Base-by-base conservation (phyloP, 1,284 basidiomycete species). In the Boletellus deceptivus region DNA sequence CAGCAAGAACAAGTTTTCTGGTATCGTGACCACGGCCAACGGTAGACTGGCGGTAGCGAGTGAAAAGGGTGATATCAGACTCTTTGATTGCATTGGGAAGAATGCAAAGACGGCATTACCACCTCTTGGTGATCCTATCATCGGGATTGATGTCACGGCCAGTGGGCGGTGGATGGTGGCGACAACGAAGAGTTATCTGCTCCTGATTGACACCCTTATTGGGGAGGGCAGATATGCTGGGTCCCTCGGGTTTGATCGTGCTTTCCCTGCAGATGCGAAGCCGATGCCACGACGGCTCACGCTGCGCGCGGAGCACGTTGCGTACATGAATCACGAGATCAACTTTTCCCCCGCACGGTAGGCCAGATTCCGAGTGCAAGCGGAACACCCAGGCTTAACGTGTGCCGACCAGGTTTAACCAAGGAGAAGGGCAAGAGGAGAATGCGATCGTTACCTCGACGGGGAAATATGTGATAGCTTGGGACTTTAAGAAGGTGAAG, bases 91-190 rank as follows among this genome's bases (percentile, higher is more conserved):
- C 47, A 92, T 99, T 59, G 97, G 97, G 43, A 99, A 98, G 82
- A 99, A 94, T 63, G 97, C 97, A 33, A 99, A 99, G 83, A 99
- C 97, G 18, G 93, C 94, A n/a, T 74, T 99, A 43, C 93, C 96
- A 24, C 91, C 94, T 31, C 79, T 98, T 25, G 95, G 97, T 25
- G 94, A 98, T 71, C 93, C 96, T 38, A 98, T 99, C 63, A 71
- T 93, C 46, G 96, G 96, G 29, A 82, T 99, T 44, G 97, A 99
- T 70, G 93, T 94, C 8, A 95, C 95, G 3, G 87, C 92, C 16
- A 87, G 93, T 68, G 97, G 97, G 34, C 85, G 94, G 48, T 99
- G 89, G 80, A 83, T 99, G 52, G 90, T 99, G 29, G 97, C 95
- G 7, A 99, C 97, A 29, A 98, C 93, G 60, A 91, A 91, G 75